phyloP scores from a whole-genome alignment of 148 eudicot species.

The Silene conica region DNA sequence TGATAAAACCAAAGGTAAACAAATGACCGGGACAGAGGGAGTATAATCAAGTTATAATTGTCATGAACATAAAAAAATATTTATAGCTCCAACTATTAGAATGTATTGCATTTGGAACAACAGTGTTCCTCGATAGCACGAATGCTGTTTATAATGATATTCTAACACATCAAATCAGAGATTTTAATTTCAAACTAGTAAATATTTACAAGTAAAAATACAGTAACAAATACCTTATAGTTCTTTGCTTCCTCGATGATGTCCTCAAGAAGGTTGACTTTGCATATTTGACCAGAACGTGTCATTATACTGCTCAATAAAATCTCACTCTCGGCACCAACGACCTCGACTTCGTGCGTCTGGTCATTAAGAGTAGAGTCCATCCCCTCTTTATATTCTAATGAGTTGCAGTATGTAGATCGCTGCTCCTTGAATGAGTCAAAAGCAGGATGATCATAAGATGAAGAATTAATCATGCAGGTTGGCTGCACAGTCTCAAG shows the following conservation, averaged over 20 bases:
- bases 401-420: conserved; percentile 10
- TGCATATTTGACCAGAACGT: conserved; percentile 52
- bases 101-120: background rate
- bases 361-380: conserved; percentile 18
- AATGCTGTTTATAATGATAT: background rate
- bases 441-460: conserved; percentile 4
- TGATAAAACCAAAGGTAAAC: too few relatives aligned
- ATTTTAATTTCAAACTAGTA: background rate
- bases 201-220: background rate
- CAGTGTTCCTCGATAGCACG: background rate
- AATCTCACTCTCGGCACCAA: conserved; percentile 30
- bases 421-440: conserved; percentile 9
- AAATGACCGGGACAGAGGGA: too few relatives aligned
- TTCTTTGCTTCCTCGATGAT: conserved; percentile 58
- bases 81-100: too few relatives aligned
- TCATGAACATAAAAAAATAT: too few relatives aligned
- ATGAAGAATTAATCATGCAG: background rate
- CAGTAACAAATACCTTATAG: conserved; percentile 51
- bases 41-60: too few relatives aligned
- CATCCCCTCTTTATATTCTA: conserved; percentile 14
- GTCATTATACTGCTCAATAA: conserved; percentile 33
- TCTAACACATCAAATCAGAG: background rate
- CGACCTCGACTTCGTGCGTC: conserved; percentile 17
- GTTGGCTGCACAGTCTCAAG: background rate
- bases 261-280: conserved; percentile 53